phyloP scores from a whole-genome alignment of 1,284 basidiomycete genomes.

The Apiotrichum siamense region DNA sequence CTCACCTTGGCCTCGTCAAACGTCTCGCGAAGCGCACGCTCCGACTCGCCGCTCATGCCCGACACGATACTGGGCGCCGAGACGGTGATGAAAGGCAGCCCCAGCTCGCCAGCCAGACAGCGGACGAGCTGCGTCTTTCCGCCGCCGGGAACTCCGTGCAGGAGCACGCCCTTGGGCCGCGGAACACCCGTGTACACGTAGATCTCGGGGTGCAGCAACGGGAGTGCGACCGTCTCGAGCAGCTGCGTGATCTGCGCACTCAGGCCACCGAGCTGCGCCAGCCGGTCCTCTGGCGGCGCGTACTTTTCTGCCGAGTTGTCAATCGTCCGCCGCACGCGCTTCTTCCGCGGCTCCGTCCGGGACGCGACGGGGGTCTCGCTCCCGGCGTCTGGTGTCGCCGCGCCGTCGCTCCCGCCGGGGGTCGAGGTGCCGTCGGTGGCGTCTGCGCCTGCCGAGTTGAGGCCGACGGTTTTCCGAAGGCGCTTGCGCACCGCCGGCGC shows the following conservation, averaged over 20 bases:
- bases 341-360: constrained; percentile 12
- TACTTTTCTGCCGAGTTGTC: constrained; percentile 28
- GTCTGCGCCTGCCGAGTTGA: constrained; percentile 7
- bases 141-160: constrained; percentile 94
- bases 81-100: constrained; percentile 85
- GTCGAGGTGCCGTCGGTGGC: constrained; percentile 10
- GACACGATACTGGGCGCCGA: constrained; percentile 93
- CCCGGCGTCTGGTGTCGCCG: neutral
- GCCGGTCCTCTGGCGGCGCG: constrained; percentile 44
- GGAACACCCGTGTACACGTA: constrained; percentile 89
- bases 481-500: constrained; percentile 7
- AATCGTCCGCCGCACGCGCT: constrained; percentile 16
- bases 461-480: constrained; percentile 13
- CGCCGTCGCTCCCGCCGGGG: constrained; percentile 6
- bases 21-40: constrained; percentile 89
- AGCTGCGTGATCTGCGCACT: constrained; percentile 82
- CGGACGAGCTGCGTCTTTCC: constrained; percentile 90
- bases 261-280: constrained; percentile 84
- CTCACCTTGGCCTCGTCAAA: constrained; percentile 89
- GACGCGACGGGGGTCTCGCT: neutral
- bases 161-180: constrained; percentile 84
- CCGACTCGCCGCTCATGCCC: constrained; percentile 96
- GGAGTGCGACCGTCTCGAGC: constrained; percentile 91
- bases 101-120: constrained; percentile 88
- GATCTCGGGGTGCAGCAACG: constrained; percentile 89